A percentile compares a stretch with the other conserved stretches of the same genome.
phyloP scores from a whole-genome alignment of 192 early-diverging fungal genomes.

The Allomyces arbusculus region DNA sequence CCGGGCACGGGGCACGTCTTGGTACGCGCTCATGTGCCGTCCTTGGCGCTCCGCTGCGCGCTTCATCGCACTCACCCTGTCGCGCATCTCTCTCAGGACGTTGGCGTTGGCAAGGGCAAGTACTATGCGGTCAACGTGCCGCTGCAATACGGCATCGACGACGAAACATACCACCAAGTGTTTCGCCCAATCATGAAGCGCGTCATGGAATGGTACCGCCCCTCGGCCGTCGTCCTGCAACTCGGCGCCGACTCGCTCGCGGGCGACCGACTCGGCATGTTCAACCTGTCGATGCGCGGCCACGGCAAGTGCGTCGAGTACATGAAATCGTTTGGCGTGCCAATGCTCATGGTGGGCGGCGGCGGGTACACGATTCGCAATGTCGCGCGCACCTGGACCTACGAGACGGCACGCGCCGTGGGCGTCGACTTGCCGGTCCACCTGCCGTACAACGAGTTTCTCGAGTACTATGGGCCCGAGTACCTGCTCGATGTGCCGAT shows the following conservation, averaged over 20 bases:
- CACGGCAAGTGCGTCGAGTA: conserved; percentile 87
- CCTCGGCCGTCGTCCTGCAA: conserved; percentile 77
- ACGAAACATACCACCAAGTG: conserved; percentile 69
- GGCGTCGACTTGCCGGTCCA: conserved; percentile 32
- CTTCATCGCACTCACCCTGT: neutral
- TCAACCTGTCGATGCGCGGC: conserved; percentile 83
- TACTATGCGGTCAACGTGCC: conserved; percentile 93
- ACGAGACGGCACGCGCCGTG: conserved; percentile 72
- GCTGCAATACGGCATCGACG: conserved; percentile 82
- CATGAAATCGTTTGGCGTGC: conserved; percentile 76
- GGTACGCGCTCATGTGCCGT: conserved; percentile 16
- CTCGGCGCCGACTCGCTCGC: conserved; percentile 93
- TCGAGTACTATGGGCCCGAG: conserved; percentile 77
- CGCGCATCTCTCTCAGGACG: conserved; percentile 34
- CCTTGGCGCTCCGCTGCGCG: too few species aligned
- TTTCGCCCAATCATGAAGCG: conserved; percentile 67
- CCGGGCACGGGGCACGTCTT: conserved; percentile 90
- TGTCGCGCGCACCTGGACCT: conserved; percentile 82
- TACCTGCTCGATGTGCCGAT: conserved; percentile 62
- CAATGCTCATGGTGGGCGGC: conserved; percentile 80
- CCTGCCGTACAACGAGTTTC: conserved; percentile 70
- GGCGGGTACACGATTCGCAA: conserved; percentile 96
- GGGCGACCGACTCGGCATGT: conserved; percentile 78
- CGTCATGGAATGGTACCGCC: conserved; percentile 86
- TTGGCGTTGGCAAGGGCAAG: conserved; percentile 73